Evolutionary conservation across 805 yeast genomes (phyloP).

Genomic region (Tetrapisispora namnaoensis): DNA sequence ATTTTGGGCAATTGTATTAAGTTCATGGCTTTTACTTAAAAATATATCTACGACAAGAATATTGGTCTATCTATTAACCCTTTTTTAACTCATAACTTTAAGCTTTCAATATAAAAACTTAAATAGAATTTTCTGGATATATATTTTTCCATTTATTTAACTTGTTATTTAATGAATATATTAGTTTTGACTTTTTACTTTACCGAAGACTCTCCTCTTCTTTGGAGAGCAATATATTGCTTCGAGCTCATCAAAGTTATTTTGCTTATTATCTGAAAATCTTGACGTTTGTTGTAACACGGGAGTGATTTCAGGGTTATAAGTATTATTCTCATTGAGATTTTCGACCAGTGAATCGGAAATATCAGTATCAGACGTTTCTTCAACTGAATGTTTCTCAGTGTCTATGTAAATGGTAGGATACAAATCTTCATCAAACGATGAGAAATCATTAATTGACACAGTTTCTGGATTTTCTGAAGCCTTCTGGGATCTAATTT

Average conservation of each 20-base stretch:
- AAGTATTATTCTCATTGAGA: not conserved
- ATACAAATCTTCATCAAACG: not conserved
- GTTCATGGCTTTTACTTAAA: not conserved
- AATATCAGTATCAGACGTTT: not conserved
- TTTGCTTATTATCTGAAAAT: not conserved
- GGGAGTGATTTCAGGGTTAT: not conserved
- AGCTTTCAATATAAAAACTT: not conserved
- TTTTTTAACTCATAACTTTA: no score
- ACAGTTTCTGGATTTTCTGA: no score
- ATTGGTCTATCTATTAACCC: no score
- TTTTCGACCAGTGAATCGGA: not conserved
- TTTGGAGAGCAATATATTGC: not conserved
- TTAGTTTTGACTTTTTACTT: not conserved
- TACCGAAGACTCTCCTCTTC: not conserved
- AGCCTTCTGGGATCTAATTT: not conserved
- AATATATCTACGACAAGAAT: no score
- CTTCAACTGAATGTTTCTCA: not conserved
- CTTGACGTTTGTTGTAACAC: not conserved
- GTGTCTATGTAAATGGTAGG: not conserved
- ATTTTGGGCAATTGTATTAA: not conserved
- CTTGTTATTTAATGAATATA: not conserved
- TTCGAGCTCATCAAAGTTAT: not conserved
- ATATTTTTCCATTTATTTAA: not conserved
- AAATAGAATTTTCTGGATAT: not conserved
- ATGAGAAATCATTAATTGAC: not conserved